phyloP scores from a whole-genome alignment of 371 early-diverging fungal species.

The Basidiobolus meristosporus region DNA sequence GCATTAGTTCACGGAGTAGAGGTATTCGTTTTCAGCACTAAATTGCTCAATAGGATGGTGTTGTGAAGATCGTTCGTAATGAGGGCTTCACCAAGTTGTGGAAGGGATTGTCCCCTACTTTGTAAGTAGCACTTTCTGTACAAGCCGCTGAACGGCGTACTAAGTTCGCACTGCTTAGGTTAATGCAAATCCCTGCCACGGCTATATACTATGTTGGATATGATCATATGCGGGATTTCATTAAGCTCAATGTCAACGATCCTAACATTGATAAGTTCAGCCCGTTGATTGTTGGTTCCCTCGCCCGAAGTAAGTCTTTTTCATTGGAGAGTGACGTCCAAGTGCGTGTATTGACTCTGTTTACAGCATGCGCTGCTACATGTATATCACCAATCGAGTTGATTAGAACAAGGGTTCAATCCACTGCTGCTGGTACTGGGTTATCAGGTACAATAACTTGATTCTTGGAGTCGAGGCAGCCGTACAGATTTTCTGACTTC shows the following conservation, averaged over 20 bases:
- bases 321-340: background rate
- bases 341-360: background rate
- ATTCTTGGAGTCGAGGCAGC: background rate
- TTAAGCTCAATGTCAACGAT: slow-evolving; percentile 7
- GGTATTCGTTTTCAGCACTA: slow-evolving; percentile 1
- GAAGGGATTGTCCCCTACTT: slow-evolving; percentile 73
- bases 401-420: slow-evolving; percentile 76
- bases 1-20: background rate
- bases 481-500: background rate
- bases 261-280: slow-evolving; percentile 4
- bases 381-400: slow-evolving; percentile 80
- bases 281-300: slow-evolving; percentile 64
- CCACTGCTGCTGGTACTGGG: slow-evolving; percentile 21
- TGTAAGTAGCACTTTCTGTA: slow-evolving; percentile 13
- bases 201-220: slow-evolving; percentile 89
- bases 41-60: slow-evolving; percentile 30
- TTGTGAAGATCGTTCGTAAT: slow-evolving; percentile 50
- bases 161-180: slow-evolving; percentile 6
- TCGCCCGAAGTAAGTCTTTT: slow-evolving; percentile 45
- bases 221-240: slow-evolving; percentile 49
- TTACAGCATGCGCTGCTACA: slow-evolving; percentile 48
- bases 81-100: slow-evolving; percentile 69
- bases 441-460: slow-evolving; percentile 12
- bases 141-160: background rate
- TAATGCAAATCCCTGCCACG: slow-evolving; percentile 81